Conservation (phyloP, 768 basidiomycete genomes). For the Scleroderma bovista region DNA sequence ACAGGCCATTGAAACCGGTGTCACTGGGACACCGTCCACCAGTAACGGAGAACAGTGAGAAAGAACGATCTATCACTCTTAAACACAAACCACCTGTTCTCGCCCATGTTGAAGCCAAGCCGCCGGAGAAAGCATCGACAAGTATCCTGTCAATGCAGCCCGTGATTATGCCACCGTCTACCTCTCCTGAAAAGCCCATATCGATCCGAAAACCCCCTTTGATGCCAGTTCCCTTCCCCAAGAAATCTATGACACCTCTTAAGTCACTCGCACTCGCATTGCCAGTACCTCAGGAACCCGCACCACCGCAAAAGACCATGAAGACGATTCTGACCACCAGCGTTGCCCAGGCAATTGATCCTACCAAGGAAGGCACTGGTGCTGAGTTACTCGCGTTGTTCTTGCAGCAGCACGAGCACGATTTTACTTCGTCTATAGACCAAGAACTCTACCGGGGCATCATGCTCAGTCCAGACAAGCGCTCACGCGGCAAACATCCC, state of each 20-base stretch:
- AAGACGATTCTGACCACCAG: constrained; percentile 47
- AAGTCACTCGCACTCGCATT: constrained; percentile 19
- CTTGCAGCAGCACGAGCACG: constrained; percentile 41
- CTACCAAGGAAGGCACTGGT: constrained; percentile 43
- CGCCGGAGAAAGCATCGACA: constrained; percentile 3
- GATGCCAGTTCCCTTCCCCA: constrained; percentile 10
- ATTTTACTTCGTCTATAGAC: constrained; percentile 31
- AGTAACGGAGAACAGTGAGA: neutral
- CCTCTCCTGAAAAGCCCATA: constrained; percentile 12
- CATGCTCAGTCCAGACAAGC: constrained; percentile 55
- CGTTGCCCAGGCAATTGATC: constrained; percentile 48
- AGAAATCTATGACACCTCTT: constrained; percentile 12
- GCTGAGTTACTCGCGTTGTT: constrained; percentile 51
- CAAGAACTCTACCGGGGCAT: constrained; percentile 44
- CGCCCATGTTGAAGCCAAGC: neutral
- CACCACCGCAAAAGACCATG: constrained; percentile 31
- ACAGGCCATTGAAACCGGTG: constrained; percentile 2
- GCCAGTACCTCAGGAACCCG: neutral
- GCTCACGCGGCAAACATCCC: constrained; percentile 34
- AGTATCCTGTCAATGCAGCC: constrained; percentile 5
- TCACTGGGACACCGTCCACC: constrained; percentile 7
- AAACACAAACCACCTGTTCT: constrained; percentile 15
- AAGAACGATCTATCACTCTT: constrained; percentile 2
- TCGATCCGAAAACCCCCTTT: constrained; percentile 26
- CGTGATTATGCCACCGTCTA: constrained; percentile 5